Conservation (phyloP, 2,329 filamentous ascomycete genomes). For the Epichloe baconii region DNA sequence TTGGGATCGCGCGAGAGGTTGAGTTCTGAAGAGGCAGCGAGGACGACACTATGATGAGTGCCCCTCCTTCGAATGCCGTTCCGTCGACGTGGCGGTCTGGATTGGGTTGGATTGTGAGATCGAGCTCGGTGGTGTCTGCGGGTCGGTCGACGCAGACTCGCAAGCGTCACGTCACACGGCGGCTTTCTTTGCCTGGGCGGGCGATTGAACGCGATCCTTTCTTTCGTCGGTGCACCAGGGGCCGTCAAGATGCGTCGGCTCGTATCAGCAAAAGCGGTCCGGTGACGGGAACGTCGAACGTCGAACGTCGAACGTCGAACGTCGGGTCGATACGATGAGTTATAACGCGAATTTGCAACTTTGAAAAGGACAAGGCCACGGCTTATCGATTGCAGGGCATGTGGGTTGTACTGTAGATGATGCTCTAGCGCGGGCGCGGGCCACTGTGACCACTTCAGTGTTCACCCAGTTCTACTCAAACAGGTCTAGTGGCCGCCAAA, state of each 20-base stretch:
- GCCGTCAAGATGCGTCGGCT: not conserved
- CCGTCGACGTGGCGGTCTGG: conserved; percentile 3
- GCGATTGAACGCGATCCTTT: not conserved
- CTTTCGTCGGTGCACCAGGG: not conserved
- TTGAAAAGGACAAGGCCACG: not conserved
- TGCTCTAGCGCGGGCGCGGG: not conserved
- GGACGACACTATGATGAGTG: not conserved
- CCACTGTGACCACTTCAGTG: no score
- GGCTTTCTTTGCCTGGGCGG: not conserved
- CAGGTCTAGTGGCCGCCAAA: no score
- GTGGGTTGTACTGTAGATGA: not conserved
- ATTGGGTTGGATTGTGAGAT: not conserved
- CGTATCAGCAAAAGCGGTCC: no score
- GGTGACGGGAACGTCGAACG: no score
- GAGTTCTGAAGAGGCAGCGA: conserved; percentile 1
- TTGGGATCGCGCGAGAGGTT: not conserved
- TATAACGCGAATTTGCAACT: not conserved
- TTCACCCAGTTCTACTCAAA: no score
- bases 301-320: no score
- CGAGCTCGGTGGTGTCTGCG: not conserved
- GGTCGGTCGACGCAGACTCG: not conserved
- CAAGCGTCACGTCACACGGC: not conserved
- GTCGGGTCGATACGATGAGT: no score
- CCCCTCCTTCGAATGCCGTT: conserved; percentile 3
- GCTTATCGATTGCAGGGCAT: conserved; percentile 3